Evolutionary conservation across 139 green algal species (phyloP).

Genomic region (Protoeuglena noctilucae): DNA sequence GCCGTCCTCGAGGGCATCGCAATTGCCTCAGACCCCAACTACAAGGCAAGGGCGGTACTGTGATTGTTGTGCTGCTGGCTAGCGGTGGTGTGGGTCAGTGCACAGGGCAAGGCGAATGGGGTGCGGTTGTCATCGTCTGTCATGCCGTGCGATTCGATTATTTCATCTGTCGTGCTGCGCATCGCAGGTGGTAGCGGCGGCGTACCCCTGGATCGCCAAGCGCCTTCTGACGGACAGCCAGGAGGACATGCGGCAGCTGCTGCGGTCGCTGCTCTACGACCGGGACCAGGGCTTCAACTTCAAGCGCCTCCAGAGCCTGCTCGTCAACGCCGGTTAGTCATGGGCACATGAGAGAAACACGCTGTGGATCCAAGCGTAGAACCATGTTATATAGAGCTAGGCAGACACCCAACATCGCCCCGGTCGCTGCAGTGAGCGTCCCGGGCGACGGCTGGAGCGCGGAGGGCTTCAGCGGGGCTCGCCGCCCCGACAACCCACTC

Average conservation of each 20-base stretch:
- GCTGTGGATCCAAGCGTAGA: neutral
- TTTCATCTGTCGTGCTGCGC: too few species aligned
- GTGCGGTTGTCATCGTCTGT: too few species aligned
- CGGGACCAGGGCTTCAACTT: slow-evolving; percentile 46
- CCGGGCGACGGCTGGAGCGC: neutral
- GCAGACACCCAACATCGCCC: neutral
- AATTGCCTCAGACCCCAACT: slow-evolving; percentile 57
- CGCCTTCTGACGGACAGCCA: slow-evolving; percentile 56
- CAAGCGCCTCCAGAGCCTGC: slow-evolving; percentile 51
- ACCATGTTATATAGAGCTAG: neutral
- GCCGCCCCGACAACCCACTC: slow-evolving; percentile 24
- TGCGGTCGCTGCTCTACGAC: slow-evolving; percentile 62
- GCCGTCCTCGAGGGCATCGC: slow-evolving; percentile 82
- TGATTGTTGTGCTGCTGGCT: too few species aligned
- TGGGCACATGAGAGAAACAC: neutral
- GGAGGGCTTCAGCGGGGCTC: neutral
- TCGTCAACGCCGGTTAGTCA: slow-evolving; percentile 28
- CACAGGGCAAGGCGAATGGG: too few species aligned
- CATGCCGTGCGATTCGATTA: too few species aligned
- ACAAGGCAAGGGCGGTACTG: too few species aligned
- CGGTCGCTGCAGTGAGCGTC: neutral
- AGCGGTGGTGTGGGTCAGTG: too few species aligned
- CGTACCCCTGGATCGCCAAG: slow-evolving; percentile 71
- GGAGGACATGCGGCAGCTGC: slow-evolving; percentile 46
- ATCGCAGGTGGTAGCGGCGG: slow-evolving; percentile 50